Base-by-base conservation (phyloP, 2,329 filamentous ascomycete genomes). In the Cercospora citrullina region DNA sequence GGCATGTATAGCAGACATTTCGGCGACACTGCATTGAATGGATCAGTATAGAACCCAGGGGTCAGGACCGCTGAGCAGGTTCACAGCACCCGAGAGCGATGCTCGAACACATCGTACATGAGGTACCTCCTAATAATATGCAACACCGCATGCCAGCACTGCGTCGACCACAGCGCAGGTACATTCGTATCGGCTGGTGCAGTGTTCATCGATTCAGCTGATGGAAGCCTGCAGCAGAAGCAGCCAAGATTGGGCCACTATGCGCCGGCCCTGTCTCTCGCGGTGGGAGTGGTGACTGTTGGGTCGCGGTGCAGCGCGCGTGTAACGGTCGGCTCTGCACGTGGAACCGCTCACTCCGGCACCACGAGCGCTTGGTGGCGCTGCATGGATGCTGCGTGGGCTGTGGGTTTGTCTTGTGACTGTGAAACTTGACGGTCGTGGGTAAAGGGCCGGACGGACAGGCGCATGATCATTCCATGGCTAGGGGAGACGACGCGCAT, bases 1-100 rank as follows among this genome's bases (percentile, higher is more conserved):
- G 95, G 95, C 5, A 90, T 97, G 87, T 99, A 93, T 84, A 88
- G 90, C 4, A 86, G 83, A 74, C 87, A 85, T 71, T 94, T 90
- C 72, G 91, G 90, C 0, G 84, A 92, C 68, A 86, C 89, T 45
- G 63, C 64, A 39, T 60, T 60, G 33, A 62, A 71, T 63, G 60
- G 66, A 31, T 67, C 61, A 9, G 53, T 18, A 26, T 72, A 72
- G 59, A 42, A 60, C 61, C 64, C 57, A 58, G 64, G 64, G 23
- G 57, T 60, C 58, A 65, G 68, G 61, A 36, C 59, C 33, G 36
- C 53, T n/a, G 53, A 16, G 36, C 59, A 61, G 33, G 60, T 36
- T 61, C 45, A 51, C 61, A 57, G 28, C 58, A 28, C 55, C 64
- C 59, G 55, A 21, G 18, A 21, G 67, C 63, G 31, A 42, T 64